These are phyloP conservation scores for Neofusicoccum laricinum DNA, from an alignment of 2,329 filamentous ascomycete genomes.

Conservation along the genomic window DNA sequence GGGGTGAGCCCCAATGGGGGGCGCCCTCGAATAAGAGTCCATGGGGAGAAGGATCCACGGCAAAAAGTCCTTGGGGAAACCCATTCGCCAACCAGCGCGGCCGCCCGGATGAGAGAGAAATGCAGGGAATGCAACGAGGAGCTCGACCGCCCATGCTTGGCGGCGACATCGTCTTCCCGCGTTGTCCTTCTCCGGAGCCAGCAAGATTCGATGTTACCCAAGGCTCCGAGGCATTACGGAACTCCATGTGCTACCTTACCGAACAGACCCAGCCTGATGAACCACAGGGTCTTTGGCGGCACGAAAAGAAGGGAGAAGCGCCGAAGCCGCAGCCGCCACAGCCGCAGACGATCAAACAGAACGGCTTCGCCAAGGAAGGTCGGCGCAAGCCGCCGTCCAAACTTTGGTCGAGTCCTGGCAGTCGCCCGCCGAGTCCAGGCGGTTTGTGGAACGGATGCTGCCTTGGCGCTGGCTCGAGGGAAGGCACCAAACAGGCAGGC, in stretches of 20 bases:
- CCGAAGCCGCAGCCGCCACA: not conserved
- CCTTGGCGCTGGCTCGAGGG: slow-evolving; percentile 38
- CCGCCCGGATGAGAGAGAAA: slow-evolving; percentile 35
- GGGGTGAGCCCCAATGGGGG: slow-evolving; percentile 36
- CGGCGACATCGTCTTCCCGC: slow-evolving; percentile 73
- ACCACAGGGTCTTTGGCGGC: slow-evolving; percentile 60
- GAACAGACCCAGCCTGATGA: slow-evolving; percentile 46
- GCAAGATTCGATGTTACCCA: slow-evolving; percentile 82
- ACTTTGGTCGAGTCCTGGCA: slow-evolving; percentile 34
- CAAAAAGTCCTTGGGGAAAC: slow-evolving; percentile 38
- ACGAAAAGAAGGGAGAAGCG: slow-evolving; percentile 32
- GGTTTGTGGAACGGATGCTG: slow-evolving; percentile 80
- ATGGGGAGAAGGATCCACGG: not conserved
- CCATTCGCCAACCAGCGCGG: slow-evolving; percentile 27
- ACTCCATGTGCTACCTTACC: slow-evolving; percentile 50
- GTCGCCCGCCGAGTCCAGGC: slow-evolving; percentile 54
- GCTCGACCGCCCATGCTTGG: slow-evolving; percentile 84
- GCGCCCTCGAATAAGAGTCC: not conserved
- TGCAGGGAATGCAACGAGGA: slow-evolving; percentile 57
- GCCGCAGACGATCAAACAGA: not conserved
- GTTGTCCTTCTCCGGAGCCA: slow-evolving; percentile 76
- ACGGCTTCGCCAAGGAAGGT: slow-evolving; percentile 17
- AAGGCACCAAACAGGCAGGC: slow-evolving; percentile 44
- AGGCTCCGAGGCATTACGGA: slow-evolving; percentile 47
- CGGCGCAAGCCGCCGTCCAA: slow-evolving; percentile 21